phyloP scores from a whole-genome alignment of 306 rosid species.

The Hylodesmum podocarpum region DNA sequence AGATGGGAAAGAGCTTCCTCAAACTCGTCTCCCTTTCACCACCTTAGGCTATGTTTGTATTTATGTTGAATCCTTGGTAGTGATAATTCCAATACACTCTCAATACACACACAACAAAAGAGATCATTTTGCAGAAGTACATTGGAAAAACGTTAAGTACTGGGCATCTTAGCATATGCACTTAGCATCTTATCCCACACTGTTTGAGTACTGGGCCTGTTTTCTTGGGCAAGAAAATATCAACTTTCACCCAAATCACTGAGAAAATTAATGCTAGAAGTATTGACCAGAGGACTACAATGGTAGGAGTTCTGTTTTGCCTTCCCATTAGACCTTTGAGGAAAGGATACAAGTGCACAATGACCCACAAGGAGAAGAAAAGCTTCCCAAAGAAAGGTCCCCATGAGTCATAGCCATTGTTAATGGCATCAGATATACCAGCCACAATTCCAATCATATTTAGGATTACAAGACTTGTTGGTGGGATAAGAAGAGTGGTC shows the following conservation, averaged over 20 bases:
- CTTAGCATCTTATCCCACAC: slow-evolving; percentile 91
- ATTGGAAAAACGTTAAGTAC: too few species aligned
- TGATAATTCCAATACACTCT: too few species aligned
- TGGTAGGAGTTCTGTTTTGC: slow-evolving; percentile 91
- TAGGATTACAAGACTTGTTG: slow-evolving; percentile 78
- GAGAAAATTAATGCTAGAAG: slow-evolving; percentile 82
- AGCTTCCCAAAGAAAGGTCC: slow-evolving; percentile 89
- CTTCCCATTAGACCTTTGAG: slow-evolving; percentile 93
- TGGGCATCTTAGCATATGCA: too few species aligned
- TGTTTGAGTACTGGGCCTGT: slow-evolving; percentile 85
- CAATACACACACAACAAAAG: too few species aligned
- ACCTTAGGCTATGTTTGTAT: too few species aligned
- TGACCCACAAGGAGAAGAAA: slow-evolving; percentile 90
- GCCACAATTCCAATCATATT: slow-evolving; percentile 94
- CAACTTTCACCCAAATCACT: slow-evolving; percentile 86
- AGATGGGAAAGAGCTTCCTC: neutral
- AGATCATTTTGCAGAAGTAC: too few species aligned
- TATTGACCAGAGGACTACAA: slow-evolving; percentile 85
- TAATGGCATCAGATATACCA: slow-evolving; percentile 90
- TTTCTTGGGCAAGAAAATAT: slow-evolving; percentile 87
- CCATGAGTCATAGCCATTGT: slow-evolving; percentile 92
- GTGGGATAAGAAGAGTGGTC: slow-evolving; percentile 91
- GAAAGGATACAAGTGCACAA: slow-evolving; percentile 91
- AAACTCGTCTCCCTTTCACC: neutral
- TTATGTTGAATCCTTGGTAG: too few species aligned